Evolutionary conservation across 2,329 filamentous ascomycete genomes (phyloP), one percentile per base, ranked within the genome.

Genomic region (Penicillium digitatum): DNA sequence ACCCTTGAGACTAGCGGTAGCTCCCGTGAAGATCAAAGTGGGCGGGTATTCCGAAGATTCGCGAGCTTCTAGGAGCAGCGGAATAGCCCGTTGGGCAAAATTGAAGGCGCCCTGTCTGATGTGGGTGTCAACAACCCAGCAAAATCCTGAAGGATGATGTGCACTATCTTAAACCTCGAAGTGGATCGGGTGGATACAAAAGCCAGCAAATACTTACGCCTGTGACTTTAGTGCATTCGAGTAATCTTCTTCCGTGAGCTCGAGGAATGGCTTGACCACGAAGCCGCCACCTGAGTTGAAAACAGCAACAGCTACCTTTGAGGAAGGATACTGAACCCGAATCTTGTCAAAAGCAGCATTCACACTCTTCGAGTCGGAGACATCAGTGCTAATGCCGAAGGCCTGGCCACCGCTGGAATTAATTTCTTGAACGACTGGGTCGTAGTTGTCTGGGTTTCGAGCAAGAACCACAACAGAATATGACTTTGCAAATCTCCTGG

Each of bases 1-100:
- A 4, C 88, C 88, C 65, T 86, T 87, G 18, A 93, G 63, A 0
- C 87, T 89, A 0, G 90, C 91, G 0, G 91, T 95, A 0, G 91
- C 90, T 31, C 91, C 91, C 0, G 91, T 95, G 73, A 95, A 88
- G 66, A 96, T 87, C 20, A 96, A 77, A 0, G 87, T 87, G 0
- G 90, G 90, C 5, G 90, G 89, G 66, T 90, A 74, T 31, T 81
- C 77, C 3, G 52, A 48, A 0, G 81, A 72, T 40, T 76, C 74
- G 0, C 72, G 71, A 0, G 85, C 79, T 22, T 84, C 79, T 2
- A 92, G 79, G 1, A 95, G 81, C 1, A 87, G 78, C 0, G 91
- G 90, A 0, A 95, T 74, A 0, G 83, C 78, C 3, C 80, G 78
- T 70, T 93, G 86, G 0, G 89, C 84, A 71, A 95, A 95, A 64